Percentiles rank a stretch among this genome's conserved stretches.
Conservation (phyloP, 2,329 filamentous ascomycete species). For the Phoma herbarum region DNA sequence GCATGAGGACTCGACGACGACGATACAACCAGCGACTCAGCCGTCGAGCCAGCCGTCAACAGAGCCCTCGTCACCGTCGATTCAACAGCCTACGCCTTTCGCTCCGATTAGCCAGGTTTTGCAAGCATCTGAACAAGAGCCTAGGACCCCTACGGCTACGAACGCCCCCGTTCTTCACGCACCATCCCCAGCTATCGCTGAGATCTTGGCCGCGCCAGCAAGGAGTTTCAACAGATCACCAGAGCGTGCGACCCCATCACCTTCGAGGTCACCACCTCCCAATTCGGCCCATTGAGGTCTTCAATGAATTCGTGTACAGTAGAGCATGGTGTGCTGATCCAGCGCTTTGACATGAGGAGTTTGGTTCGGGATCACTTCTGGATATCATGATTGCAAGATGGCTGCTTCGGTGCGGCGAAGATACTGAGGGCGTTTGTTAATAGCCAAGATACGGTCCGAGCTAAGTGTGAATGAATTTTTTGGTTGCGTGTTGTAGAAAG, state of each 20-base stretch:
- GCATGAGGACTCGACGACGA: constrained; percentile 15
- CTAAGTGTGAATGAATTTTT: not conserved
- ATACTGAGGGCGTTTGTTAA: not conserved
- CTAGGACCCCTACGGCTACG: constrained; percentile 7
- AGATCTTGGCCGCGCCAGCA: constrained; percentile 20
- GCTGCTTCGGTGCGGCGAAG: constrained; percentile 5
- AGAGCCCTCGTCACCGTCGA: constrained; percentile 9
- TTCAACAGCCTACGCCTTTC: constrained; percentile 15
- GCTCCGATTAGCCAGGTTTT: constrained; percentile 5
- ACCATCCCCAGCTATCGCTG: constrained; percentile 20
- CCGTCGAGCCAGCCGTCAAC: not conserved
- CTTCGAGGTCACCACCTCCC: constrained; percentile 4
- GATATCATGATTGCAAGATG: constrained; percentile 14
- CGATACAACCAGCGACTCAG: constrained; percentile 12
- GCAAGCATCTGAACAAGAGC: constrained; percentile 10
- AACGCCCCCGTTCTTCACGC: constrained; percentile 13
- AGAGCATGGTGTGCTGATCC: constrained; percentile 3
- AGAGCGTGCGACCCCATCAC: constrained; percentile 15
- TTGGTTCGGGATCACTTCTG: constrained; percentile 11
- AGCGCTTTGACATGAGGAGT: constrained; percentile 7
- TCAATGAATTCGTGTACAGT: not conserved
- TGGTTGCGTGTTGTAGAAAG: not conserved
- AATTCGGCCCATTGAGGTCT: constrained; percentile 10
- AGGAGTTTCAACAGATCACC: constrained; percentile 15
- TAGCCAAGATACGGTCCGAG: not conserved